A percentile compares a stretch with the other conserved stretches of the same genome.
Conservation (phyloP, 1,139 yeast species). For the Scheffersomyces insectosa region DNA sequence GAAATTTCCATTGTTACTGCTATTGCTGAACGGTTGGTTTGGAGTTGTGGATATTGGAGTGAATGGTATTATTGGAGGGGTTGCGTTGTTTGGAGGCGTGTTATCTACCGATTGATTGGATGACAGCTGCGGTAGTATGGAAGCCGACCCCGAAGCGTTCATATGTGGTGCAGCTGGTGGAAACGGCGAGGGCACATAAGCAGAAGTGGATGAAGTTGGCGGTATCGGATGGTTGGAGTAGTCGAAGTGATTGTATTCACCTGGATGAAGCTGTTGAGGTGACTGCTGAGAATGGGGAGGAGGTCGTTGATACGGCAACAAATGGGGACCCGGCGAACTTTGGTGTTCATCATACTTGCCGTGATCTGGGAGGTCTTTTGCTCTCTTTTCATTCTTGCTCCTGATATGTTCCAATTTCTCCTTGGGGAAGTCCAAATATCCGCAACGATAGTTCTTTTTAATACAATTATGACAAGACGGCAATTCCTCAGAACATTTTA, state of each 20-base stretch:
- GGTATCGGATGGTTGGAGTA: background rate
- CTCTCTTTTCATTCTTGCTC: constrained; percentile 31
- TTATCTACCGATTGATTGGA: background rate
- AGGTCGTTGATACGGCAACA: no score
- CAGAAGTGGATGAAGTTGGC: background rate
- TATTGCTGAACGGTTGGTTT: background rate
- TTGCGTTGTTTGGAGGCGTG: background rate
- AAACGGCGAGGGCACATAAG: background rate
- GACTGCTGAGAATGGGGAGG: background rate
- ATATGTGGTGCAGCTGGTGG: background rate
- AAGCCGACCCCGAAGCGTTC: background rate
- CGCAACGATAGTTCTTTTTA: constrained; percentile 41
- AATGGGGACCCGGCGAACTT: no score
- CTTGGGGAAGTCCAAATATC: constrained; percentile 42
- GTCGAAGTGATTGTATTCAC: background rate
- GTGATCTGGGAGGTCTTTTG: background rate
- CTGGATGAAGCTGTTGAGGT: background rate
- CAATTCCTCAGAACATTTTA: constrained; percentile 46
- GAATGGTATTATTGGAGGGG: background rate
- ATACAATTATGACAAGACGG: constrained; percentile 44
- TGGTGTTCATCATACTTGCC: no score
- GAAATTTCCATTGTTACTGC: background rate
- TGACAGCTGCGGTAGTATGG: background rate
- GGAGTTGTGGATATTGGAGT: background rate
- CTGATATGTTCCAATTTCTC: constrained; percentile 37